Percentiles rank a stretch among this genome's conserved stretches.
Evolutionary conservation across 225 moss, liverwort and hornwort species (phyloP).

Genomic region (Thuidium tamariscinum): DNA sequence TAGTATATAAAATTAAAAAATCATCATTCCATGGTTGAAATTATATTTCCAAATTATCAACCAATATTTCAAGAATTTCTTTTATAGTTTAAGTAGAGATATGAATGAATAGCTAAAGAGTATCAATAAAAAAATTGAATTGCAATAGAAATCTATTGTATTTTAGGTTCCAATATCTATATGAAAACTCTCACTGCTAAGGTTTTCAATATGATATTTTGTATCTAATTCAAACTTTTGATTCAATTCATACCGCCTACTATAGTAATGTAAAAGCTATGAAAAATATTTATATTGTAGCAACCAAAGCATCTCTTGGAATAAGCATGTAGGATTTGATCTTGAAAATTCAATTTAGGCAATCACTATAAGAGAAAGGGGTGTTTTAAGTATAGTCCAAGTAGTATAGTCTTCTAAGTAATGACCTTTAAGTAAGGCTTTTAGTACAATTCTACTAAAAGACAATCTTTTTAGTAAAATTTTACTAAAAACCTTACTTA

Average conservation of each 20-base stretch:
- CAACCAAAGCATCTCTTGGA: neutral
- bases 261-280: neutral
- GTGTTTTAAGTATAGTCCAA: no score
- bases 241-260: rapidly evolving
- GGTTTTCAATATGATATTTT: no score
- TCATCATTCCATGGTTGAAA: rapidly evolving
- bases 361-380: no score
- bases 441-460: no score
- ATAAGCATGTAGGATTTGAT: neutral
- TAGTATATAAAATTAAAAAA: neutral
- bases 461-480: no score
- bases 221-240: no score
- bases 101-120: neutral
- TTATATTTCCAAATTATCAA: rapidly evolving
- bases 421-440: no score
- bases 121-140: neutral
- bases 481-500: no score
- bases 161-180: rapidly evolving
- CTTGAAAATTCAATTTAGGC: neutral
- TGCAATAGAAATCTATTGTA: neutral
- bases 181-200: neutral
- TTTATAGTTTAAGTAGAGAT: neutral
- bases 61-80: neutral
- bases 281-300: neutral
- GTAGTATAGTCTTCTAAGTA: no score